phyloP scores from a whole-genome alignment of 768 basidiomycete species.

The Lactifluus hygrophoroides region DNA sequence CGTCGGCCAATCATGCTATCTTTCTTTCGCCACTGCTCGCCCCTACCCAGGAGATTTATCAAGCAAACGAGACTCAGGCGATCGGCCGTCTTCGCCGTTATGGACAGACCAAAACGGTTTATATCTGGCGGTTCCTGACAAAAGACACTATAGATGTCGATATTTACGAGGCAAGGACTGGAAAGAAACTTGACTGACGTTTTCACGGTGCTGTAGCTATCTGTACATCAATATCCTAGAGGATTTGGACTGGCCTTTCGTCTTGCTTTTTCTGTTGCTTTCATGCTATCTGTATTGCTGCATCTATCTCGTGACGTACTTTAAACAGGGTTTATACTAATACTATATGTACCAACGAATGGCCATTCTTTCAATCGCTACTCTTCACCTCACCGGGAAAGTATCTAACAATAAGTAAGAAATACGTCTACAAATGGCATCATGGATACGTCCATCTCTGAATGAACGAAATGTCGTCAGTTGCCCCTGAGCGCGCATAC shows the following conservation, averaged over 20 bases:
- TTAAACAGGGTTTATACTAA: not conserved
- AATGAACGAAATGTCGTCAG: no score
- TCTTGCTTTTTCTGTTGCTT: not conserved
- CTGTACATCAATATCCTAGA: not conserved
- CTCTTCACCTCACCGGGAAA: no score
- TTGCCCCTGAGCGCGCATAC: no score
- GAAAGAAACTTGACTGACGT: constrained; percentile 19
- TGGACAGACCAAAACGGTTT: constrained; percentile 73
- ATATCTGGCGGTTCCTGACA: constrained; percentile 80
- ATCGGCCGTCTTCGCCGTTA: constrained; percentile 78
- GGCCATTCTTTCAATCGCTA: no score
- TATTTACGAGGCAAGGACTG: constrained; percentile 52
- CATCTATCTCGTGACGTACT: not conserved
- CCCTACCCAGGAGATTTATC: constrained; percentile 73
- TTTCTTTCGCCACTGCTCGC: constrained; percentile 90
- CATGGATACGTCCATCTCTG: no score
- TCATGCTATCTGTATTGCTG: not conserved
- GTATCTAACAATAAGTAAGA: no score
- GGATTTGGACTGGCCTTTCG: not conserved
- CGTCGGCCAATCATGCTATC: constrained; percentile 88
- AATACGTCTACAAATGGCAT: no score
- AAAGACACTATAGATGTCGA: constrained; percentile 82
- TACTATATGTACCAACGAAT: no score
- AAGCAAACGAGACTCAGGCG: constrained; percentile 75
- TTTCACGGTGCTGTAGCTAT: not conserved